Evolutionary conservation across 2,329 filamentous ascomycete genomes (phyloP).

Genomic region (Pseudohalonectria lignicola): DNA sequence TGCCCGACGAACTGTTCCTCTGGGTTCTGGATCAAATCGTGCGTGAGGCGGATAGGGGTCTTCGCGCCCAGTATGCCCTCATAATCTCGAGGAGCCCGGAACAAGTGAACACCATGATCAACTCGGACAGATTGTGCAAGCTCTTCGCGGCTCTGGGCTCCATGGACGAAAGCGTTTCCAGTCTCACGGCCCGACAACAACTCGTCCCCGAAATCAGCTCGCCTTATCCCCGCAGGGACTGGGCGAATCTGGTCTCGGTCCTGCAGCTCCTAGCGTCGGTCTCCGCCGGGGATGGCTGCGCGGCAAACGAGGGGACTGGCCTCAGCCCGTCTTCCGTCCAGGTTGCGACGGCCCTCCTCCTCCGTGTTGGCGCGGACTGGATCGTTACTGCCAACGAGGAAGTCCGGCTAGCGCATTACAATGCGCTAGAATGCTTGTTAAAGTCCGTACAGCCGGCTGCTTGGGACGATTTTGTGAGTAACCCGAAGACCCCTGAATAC

Average conservation of each 20-base stretch:
- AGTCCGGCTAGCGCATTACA: slow-evolving; percentile 26
- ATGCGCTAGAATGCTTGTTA: slow-evolving; percentile 31
- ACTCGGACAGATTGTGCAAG: slow-evolving; percentile 29
- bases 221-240: slow-evolving; percentile 24
- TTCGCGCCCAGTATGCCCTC: slow-evolving; percentile 48
- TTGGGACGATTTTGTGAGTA: slow-evolving; percentile 25
- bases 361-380: slow-evolving; percentile 38
- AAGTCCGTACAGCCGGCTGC: slow-evolving; percentile 23
- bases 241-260: slow-evolving; percentile 31
- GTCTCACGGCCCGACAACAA: slow-evolving; percentile 10
- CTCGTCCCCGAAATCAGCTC: slow-evolving; percentile 9
- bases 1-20: slow-evolving; percentile 54
- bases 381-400: slow-evolving; percentile 31
- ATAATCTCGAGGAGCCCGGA: no score
- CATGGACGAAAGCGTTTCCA: slow-evolving; percentile 27
- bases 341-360: not conserved
- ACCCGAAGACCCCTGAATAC: no score
- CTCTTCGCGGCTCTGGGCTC: slow-evolving; percentile 52
- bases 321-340: not conserved
- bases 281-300: no score
- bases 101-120: no score
- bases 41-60: slow-evolving; percentile 38
- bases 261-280: slow-evolving; percentile 29
- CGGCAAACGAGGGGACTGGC: no score
- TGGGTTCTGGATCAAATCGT: slow-evolving; percentile 56